Conservation (phyloP, 805 yeast species). For the Starmerella vitae region DNA sequence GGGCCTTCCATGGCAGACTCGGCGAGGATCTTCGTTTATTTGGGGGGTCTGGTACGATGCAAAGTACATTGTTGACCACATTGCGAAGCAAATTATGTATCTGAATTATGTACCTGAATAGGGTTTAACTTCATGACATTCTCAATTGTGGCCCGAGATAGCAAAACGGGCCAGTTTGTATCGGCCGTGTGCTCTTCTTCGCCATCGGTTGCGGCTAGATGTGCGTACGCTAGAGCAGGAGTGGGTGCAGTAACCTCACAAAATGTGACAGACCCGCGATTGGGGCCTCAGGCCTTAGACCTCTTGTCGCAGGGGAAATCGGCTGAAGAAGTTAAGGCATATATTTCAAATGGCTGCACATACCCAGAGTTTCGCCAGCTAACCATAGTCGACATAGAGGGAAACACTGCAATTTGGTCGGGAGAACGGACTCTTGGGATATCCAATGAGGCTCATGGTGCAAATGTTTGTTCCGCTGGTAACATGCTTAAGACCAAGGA, state of each 20-base stretch:
- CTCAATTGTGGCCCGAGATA: conserved; percentile 14
- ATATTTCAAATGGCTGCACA: conserved; percentile 1
- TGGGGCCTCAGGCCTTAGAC: conserved; percentile 13
- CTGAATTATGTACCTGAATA: background rate
- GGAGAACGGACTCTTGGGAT: conserved; percentile 14
- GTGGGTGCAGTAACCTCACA: conserved; percentile 18
- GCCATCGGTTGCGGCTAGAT: conserved; percentile 17
- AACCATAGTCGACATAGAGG: conserved; percentile 11
- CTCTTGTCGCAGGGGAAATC: conserved; percentile 6
- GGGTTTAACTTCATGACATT: conserved; percentile 11
- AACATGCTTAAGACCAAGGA: conserved; percentile 9
- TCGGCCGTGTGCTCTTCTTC: conserved; percentile 16
- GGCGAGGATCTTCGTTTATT: conserved; percentile 18
- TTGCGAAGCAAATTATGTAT: conserved; percentile 12
- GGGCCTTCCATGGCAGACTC: conserved; percentile 18
- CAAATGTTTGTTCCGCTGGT: conserved; percentile 15
- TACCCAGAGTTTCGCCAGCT: conserved; percentile 13
- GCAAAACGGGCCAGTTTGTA: conserved; percentile 14
- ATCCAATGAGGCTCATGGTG: conserved; percentile 6
- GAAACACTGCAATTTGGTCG: conserved; percentile 14
- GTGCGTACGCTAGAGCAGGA: conserved; percentile 16
- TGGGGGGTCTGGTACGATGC: conserved; percentile 21
- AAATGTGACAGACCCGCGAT: conserved; percentile 18
- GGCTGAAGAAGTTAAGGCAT: conserved; percentile 10
- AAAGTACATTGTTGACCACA: conserved; percentile 12